A percentile compares a stretch with the other conserved stretches of the same genome.
phyloP scores from a whole-genome alignment of 176 grass and related monocot species.

The Poa annua region DNA sequence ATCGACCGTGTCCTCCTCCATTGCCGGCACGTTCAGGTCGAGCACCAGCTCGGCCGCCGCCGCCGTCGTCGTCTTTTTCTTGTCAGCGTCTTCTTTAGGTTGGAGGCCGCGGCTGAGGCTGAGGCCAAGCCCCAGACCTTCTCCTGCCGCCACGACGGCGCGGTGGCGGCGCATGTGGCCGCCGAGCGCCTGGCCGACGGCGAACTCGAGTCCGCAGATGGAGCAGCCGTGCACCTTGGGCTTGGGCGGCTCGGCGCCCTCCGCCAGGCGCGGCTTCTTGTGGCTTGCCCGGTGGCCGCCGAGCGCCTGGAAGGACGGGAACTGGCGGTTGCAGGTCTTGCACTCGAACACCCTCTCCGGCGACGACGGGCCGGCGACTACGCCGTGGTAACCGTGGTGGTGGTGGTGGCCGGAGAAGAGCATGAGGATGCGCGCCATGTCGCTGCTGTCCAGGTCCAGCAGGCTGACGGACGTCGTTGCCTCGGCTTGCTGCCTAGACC shows the following conservation, averaged over 20 bases:
- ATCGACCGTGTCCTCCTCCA: constrained; percentile 10
- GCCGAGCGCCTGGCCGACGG: constrained; percentile 92
- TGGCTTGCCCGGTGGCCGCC: constrained; percentile 96
- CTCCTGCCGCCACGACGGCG: constrained; percentile 18
- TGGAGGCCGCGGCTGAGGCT: constrained; percentile 14
- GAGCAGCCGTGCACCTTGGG: constrained; percentile 88
- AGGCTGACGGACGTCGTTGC: constrained; percentile 35
- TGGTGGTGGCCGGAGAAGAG: constrained; percentile 52
- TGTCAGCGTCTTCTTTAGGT: constrained; percentile 13
- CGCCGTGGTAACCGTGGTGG: neutral
- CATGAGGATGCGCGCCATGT: constrained; percentile 69
- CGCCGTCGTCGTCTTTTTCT: constrained; percentile 13
- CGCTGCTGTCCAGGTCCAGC: constrained; percentile 46
- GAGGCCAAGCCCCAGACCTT: constrained; percentile 3
- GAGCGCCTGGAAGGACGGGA: constrained; percentile 93
- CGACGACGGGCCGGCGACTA: neutral
- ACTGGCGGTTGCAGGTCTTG: constrained; percentile 86
- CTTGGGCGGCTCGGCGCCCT: constrained; percentile 48
- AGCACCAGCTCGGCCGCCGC: constrained; percentile 28
- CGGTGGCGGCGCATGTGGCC: constrained; percentile 97
- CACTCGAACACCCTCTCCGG: constrained; percentile 80
- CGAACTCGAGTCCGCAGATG: constrained; percentile 91
- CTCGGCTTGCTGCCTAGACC: constrained; percentile 49
- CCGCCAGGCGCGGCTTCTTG: constrained; percentile 69
- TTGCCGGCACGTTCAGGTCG: constrained; percentile 71